phyloP scores from a whole-genome alignment of 176 grass and related monocot genomes.

The Musa troglodytarum region DNA sequence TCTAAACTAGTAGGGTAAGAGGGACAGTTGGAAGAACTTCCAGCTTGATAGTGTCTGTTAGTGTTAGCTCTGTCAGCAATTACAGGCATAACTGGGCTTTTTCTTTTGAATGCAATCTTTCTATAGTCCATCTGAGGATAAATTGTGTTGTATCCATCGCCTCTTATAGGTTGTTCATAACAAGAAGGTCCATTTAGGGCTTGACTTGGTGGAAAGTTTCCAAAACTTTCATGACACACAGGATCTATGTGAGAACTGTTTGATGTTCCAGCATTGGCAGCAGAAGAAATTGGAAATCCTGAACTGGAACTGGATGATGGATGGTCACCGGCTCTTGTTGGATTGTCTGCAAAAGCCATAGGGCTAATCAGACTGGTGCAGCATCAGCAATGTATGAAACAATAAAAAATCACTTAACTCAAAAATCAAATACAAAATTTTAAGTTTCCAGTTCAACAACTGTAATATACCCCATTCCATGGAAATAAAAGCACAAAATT shows the following conservation, averaged over 20 bases:
- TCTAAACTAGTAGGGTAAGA: slow-evolving; percentile 22
- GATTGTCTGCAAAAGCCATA: neutral
- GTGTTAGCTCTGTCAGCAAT: slow-evolving; percentile 18
- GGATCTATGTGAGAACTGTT: neutral
- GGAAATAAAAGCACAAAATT: slow-evolving; percentile 3
- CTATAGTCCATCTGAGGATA: slow-evolving; percentile 25
- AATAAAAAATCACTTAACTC: neutral
- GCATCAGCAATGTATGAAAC: neutral
- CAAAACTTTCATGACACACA: neutral
- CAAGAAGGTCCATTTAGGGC: neutral
- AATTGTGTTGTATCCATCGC: neutral
- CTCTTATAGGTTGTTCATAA: neutral
- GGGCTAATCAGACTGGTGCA: neutral
- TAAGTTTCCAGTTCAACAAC: neutral
- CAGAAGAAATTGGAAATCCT: neutral
- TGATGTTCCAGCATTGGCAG: neutral
- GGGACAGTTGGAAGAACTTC: slow-evolving; percentile 41
- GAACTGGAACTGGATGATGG: neutral
- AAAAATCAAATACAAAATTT: neutral
- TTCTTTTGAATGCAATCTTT: slow-evolving; percentile 34
- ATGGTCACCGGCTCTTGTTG: slow-evolving; percentile 1
- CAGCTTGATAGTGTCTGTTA: slow-evolving; percentile 26
- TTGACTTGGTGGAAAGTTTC: slow-evolving; percentile 1
- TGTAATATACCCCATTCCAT: neutral
- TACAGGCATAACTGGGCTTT: slow-evolving; percentile 17